Evolutionary conservation across 345 rosid genomes (phyloP), one percentile per base, ranked within the genome.

Genomic region (Nasturtium officinale): DNA sequence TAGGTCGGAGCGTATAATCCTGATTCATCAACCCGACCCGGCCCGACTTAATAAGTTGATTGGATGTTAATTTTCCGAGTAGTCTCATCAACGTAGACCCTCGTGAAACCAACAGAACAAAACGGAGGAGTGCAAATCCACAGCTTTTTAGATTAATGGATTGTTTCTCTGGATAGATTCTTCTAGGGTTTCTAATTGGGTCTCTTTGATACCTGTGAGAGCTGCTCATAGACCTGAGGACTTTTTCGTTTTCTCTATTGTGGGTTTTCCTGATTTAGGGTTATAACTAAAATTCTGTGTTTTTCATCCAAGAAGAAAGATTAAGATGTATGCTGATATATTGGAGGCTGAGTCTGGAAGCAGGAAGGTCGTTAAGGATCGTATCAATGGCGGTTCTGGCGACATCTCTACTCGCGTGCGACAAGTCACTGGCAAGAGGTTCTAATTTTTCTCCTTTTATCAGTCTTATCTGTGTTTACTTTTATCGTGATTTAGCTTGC

Each of bases 261-360:
- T 61, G 66, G 53, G 30, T 23, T 67, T 51, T 23, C 26, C 56
- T 51, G 70, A 76, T 61, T 69, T 68, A 74, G 82, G 82, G 82
- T 74, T 74, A 62, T 63, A 65, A 63, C 3, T 11, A 18, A 17
- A 16, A 67, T 64, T 73, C 61, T 60, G 13, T 21, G 2, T 13
- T 6, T n/a, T 52, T 38, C 57, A 32, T 47, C 71, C 18, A 8
- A 57, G 53, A 50, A 51, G 40, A 43, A 52, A 15, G 28, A 16
- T 20, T 61, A 68, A 76, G 70, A 95, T 95, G 99, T 95, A 95
- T 77, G 96, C 99, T 77, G 99, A 95, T 87, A 88, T 79, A 69
- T 88, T 88, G 68, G 96, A 95, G 78, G 87, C 83, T 51, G 97
- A 89, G 78, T 84, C 86, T 51, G 84, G 77, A n/a, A 82, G 71